Evolutionary conservation across 352 stramenopile genomes (phyloP).

Genomic region (Phytopythium mirpurense): DNA sequence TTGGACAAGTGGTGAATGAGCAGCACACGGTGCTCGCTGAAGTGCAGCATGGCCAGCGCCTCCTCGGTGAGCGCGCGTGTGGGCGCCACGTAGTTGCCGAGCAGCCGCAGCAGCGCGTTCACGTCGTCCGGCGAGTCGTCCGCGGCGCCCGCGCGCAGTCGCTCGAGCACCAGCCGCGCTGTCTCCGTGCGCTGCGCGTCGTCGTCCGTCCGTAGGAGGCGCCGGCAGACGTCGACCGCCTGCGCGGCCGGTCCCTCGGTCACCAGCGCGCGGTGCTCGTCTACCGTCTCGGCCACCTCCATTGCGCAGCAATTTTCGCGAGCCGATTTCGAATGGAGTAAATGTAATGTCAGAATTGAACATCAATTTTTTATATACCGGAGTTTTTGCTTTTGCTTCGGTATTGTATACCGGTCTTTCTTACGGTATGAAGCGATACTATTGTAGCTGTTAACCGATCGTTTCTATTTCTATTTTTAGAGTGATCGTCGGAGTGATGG

Average conservation of each 20-base stretch:
- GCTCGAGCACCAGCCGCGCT: conserved; percentile 62
- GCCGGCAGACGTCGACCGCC: conserved; percentile 42
- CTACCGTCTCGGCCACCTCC: conserved; percentile 8
- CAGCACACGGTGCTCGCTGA: conserved; percentile 65
- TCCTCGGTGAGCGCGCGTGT: conserved; percentile 73
- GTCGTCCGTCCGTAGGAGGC: conserved; percentile 46
- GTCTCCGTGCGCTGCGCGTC: conserved; percentile 34
- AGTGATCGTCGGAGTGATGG: neutral
- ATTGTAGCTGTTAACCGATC: too few species aligned
- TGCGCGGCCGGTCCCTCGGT: conserved; percentile 37
- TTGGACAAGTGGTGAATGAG: conserved; percentile 80
- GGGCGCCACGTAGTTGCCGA: conserved; percentile 68
- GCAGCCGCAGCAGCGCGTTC: conserved; percentile 66
- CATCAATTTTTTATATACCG: too few species aligned
- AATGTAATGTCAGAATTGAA: too few species aligned
- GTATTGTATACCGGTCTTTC: neutral
- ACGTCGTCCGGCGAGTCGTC: conserved; percentile 59
- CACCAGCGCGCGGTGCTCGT: conserved; percentile 42
- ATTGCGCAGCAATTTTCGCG: neutral
- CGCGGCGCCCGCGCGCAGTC: conserved; percentile 36
- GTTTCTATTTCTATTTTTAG: neutral
- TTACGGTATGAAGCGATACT: too few species aligned
- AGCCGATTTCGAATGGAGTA: too few species aligned
- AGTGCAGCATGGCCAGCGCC: conserved; percentile 61
- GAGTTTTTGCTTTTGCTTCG: too few species aligned